A percentile compares a stretch with the other conserved stretches of the same genome.
phyloP scores from a whole-genome alignment of 805 yeast genomes.

The Lipomyces sp. region DNA sequence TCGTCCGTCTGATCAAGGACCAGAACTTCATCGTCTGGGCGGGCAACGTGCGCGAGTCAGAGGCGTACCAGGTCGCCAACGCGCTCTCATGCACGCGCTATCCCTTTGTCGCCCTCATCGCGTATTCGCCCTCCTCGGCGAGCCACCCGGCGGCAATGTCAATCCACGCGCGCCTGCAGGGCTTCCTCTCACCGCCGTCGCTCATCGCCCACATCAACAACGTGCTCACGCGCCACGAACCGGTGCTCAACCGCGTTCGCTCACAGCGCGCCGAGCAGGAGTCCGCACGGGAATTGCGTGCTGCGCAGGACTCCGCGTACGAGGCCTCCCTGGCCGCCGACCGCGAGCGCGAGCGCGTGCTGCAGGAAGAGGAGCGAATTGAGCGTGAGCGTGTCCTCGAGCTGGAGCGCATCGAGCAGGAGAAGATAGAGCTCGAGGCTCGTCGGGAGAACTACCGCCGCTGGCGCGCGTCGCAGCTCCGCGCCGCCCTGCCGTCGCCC shows the following conservation, averaged over 20 bases:
- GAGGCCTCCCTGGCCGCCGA: slow-evolving; percentile 68
- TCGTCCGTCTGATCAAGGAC: slow-evolving; percentile 48
- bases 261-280: slow-evolving; percentile 61
- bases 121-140: slow-evolving; percentile 24
- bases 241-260: slow-evolving; percentile 57
- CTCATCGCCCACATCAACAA: slow-evolving; percentile 46
- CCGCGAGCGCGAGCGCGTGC: slow-evolving; percentile 47
- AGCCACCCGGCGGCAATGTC: slow-evolving; percentile 42
- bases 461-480: slow-evolving; percentile 45
- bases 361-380: slow-evolving; percentile 29
- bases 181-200: slow-evolving; percentile 45
- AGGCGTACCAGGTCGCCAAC: slow-evolving; percentile 78
- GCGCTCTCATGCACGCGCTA: slow-evolving; percentile 65
- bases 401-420: slow-evolving; percentile 17
- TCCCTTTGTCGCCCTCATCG: slow-evolving; percentile 79
- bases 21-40: slow-evolving; percentile 75
- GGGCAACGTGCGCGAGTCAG: slow-evolving; percentile 76
- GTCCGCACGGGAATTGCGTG: slow-evolving; percentile 52
- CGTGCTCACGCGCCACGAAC: slow-evolving; percentile 56
- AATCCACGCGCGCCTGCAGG: slow-evolving; percentile 61
- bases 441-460: slow-evolving; percentile 40
- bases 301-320: slow-evolving; percentile 76
- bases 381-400: slow-evolving; percentile 27
- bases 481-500: slow-evolving; percentile 23
- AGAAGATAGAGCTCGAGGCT: slow-evolving; percentile 28